Conservation (phyloP, 192 early-diverging fungal species). For the Glomus cerebriforme region DNA sequence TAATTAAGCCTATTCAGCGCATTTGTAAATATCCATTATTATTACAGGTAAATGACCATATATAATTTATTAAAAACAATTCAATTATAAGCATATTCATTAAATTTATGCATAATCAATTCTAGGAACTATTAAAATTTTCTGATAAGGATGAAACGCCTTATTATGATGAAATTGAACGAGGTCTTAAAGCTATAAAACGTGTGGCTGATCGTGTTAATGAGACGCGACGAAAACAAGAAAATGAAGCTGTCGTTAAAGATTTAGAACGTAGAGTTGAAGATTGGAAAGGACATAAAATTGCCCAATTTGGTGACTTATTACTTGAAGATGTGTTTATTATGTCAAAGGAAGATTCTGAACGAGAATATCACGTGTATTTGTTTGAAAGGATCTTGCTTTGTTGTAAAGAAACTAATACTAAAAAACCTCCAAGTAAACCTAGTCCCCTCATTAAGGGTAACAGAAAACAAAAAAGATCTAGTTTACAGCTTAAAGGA, state of each 20-base stretch:
- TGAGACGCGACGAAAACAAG: constrained; percentile 86
- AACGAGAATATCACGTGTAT: constrained; percentile 83
- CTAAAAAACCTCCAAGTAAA: constrained; percentile 42
- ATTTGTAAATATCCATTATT: constrained; percentile 98
- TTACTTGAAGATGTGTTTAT: constrained; percentile 85
- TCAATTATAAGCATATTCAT: constrained; percentile 55
- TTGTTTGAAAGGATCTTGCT: constrained; percentile 93
- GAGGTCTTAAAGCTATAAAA: constrained; percentile 81
- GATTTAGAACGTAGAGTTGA: constrained; percentile 84
- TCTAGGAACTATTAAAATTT: constrained; percentile 34
- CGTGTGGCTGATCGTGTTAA: constrained; percentile 88
- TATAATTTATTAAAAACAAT: constrained; percentile 46
- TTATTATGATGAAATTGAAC: constrained; percentile 61
- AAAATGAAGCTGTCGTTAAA: constrained; percentile 78
- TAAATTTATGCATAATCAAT: not conserved
- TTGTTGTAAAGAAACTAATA: constrained; percentile 85
- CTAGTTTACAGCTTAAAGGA: constrained; percentile 75
- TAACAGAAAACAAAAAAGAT: constrained; percentile 67
- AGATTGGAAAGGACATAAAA: constrained; percentile 87
- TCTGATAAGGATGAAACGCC: constrained; percentile 45
- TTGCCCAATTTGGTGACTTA: constrained; percentile 76
- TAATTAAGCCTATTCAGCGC: constrained; percentile 98
- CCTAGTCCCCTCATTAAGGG: constrained; percentile 42
- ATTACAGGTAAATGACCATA: constrained; percentile 55
- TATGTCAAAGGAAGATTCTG: constrained; percentile 77